phyloP scores from a whole-genome alignment of 2,329 filamentous ascomycete genomes.

The Teratosphaeria epicoccoides region DNA sequence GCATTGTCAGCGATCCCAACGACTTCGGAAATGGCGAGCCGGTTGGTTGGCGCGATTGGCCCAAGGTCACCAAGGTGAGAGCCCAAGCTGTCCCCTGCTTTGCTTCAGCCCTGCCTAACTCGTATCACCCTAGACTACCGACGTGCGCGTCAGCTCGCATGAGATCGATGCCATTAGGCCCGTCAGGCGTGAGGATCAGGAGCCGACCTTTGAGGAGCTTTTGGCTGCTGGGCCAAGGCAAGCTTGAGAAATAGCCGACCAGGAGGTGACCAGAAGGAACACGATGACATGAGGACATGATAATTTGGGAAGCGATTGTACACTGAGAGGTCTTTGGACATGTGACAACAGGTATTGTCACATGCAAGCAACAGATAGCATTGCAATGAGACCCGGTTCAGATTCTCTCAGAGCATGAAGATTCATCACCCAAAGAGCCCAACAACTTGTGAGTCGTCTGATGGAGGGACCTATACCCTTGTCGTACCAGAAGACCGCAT shows the following conservation, averaged over 20 bases:
- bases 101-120: not conserved
- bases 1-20: not conserved
- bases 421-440: no score
- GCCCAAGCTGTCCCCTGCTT: not conserved
- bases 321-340: not conserved
- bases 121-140: not conserved
- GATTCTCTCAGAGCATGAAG: no score
- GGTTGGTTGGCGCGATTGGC: not conserved
- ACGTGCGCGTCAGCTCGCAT: not conserved
- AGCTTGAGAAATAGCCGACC: not conserved
- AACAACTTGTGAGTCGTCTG: no score
- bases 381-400: not conserved
- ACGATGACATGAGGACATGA: not conserved
- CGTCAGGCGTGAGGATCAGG: not conserved
- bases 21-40: not conserved
- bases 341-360: not conserved
- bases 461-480: no score
- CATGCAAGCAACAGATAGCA: not conserved
- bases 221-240: not conserved
- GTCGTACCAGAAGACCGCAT: no score
- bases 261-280: not conserved
- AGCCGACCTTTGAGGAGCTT: not conserved
- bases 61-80: not conserved
- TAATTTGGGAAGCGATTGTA: not conserved
- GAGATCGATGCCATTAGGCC: not conserved